Percentiles rank a stretch among this genome's conserved stretches.
These are phyloP conservation scores for Leptomonas pyrrhocoris DNA, from an alignment of 208 protist species.

Conservation along the genomic window DNA sequence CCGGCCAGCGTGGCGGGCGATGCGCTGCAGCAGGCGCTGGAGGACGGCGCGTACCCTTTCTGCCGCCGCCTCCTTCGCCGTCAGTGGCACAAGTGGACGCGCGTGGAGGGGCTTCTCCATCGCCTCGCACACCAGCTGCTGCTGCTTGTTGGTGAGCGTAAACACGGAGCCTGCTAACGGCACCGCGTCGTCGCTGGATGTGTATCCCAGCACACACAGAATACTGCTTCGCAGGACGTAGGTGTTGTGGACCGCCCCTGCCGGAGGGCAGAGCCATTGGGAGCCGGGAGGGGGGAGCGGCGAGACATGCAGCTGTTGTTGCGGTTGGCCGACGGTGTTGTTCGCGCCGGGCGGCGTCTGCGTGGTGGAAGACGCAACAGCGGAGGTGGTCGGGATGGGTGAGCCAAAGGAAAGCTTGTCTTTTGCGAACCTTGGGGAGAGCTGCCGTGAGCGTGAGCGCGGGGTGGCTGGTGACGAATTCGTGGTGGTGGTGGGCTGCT, in stretches of 20 bases:
- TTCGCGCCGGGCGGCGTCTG: not conserved
- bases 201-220: conserved; percentile 28
- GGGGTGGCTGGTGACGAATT: not conserved
- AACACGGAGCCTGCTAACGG: not conserved
- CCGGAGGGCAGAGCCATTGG: conserved; percentile 15
- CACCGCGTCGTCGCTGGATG: not conserved
- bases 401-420: not conserved
- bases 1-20: not conserved
- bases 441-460: not conserved
- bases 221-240: conserved; percentile 37
- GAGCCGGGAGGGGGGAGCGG: conserved; percentile 2
- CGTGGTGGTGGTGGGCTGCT: not conserved
- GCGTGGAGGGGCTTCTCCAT: conserved; percentile 14
- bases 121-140: conserved; percentile 2
- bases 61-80: conserved; percentile 1
- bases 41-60: not conserved
- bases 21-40: conserved; percentile 4
- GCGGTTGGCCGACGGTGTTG: conserved; percentile 1
- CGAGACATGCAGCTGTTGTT: conserved; percentile 11
- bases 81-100: conserved; percentile 7
- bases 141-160: conserved; percentile 7
- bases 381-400: not conserved
- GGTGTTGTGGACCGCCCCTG: conserved; percentile 1
- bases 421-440: not conserved
- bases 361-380: not conserved